phyloP scores from a whole-genome alignment of 2,329 filamentous ascomycete species.

The Colletotrichum sp. region DNA sequence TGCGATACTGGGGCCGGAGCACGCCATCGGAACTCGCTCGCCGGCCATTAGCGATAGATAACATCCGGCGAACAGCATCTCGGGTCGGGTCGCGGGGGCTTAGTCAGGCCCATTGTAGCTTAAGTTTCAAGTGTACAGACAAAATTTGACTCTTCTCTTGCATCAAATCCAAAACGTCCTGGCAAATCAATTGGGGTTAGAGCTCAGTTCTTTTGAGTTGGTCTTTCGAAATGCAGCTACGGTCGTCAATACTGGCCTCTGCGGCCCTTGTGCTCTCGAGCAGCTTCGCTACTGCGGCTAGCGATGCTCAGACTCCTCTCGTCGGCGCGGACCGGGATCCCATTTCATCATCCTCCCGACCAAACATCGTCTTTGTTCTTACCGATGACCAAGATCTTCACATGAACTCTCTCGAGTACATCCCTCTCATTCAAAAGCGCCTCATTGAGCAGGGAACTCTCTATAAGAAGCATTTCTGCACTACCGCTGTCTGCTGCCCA shows the following conservation, averaged over 20 bases:
- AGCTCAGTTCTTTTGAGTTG: neutral
- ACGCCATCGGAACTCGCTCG: slow-evolving; percentile 11
- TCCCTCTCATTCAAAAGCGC: slow-evolving; percentile 59
- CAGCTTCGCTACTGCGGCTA: neutral
- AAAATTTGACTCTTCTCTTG: neutral
- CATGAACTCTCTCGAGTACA: slow-evolving; percentile 64
- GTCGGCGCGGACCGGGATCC: neutral
- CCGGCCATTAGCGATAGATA: neutral
- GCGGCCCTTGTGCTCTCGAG: neutral
- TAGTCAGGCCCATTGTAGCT: neutral
- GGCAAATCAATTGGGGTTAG: neutral
- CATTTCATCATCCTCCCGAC: slow-evolving; percentile 24
- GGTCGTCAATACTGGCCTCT: neutral
- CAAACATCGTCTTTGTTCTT: slow-evolving; percentile 69
- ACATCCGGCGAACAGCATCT: neutral
- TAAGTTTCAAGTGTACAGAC: neutral
- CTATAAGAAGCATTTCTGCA: slow-evolving; percentile 67
- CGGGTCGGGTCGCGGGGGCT: neutral
- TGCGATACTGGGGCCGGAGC: slow-evolving; percentile 1
- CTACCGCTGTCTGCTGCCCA: slow-evolving; percentile 69
- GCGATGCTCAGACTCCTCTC: slow-evolving; percentile 8
- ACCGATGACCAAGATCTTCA: slow-evolving; percentile 72
- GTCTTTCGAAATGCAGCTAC: neutral
- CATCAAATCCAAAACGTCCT: no score
- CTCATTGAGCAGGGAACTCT: slow-evolving; percentile 61